Evolutionary conservation across 495 filamentous ascomycete species (phyloP).

Genomic region (Geopyxis carbonaria): DNA sequence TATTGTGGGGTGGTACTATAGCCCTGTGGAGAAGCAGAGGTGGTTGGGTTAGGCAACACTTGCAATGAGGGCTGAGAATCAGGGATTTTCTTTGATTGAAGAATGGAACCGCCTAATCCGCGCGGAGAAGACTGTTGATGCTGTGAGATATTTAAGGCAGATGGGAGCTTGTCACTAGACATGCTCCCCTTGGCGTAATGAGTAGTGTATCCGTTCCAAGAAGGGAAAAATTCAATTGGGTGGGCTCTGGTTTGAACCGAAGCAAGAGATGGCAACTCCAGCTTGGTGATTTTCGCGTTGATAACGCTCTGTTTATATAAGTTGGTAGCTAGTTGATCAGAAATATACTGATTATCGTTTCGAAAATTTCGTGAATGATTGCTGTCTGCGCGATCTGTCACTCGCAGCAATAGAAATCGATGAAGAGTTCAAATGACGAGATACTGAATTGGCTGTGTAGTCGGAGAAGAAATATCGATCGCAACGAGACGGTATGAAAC

Average conservation of each 20-base stretch:
- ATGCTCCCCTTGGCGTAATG: conserved; percentile 37
- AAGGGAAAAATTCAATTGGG: conserved; percentile 44
- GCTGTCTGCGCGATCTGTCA: too few relatives aligned
- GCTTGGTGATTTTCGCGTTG: conserved; percentile 56
- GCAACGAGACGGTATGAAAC: too few relatives aligned
- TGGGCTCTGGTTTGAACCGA: conserved; percentile 81
- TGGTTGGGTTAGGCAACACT: conserved; percentile 24
- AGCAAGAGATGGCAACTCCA: conserved; percentile 91
- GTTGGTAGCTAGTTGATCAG: too few relatives aligned
- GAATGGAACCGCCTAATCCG: conserved; percentile 42
- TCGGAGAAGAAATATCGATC: too few relatives aligned
- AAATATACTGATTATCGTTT: too few relatives aligned
- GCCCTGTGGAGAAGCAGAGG: conserved; percentile 31
- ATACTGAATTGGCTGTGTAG: too few relatives aligned
- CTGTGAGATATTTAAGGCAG: conserved; percentile 49
- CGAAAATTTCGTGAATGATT: too few relatives aligned
- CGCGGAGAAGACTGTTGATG: conserved; percentile 39
- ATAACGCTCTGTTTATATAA: too few relatives aligned
- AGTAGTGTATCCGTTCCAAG: conserved; percentile 42
- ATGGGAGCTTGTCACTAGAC: conserved; percentile 60
- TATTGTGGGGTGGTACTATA: conserved; percentile 34
- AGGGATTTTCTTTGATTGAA: conserved; percentile 14
- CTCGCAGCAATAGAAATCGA: too few relatives aligned
- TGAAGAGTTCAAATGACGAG: too few relatives aligned
- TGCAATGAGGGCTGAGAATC: conserved; percentile 14